Percentiles rank a stretch among this genome's conserved stretches.
phyloP scores from a whole-genome alignment of 2,329 filamentous ascomycete species.

The Annulohypoxylon truncatum region DNA sequence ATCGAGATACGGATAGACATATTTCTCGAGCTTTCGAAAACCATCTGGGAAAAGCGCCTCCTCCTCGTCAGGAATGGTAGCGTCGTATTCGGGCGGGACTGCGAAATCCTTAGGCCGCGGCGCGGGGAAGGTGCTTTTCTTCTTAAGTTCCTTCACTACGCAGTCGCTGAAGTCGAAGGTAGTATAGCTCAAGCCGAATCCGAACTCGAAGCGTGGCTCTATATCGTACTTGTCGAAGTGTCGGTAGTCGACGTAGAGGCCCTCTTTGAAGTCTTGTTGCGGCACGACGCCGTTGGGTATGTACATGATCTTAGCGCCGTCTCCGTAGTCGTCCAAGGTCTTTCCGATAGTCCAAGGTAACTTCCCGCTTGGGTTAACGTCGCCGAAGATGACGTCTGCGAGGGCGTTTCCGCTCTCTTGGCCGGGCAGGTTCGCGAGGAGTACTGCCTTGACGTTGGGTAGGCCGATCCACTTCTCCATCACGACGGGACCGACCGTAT shows the following conservation, averaged over 20 bases:
- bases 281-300: constrained; percentile 75
- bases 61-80: constrained; percentile 64
- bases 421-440: constrained; percentile 87
- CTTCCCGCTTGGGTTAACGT: constrained; percentile 81
- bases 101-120: constrained; percentile 56
- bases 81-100: constrained; percentile 65
- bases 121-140: constrained; percentile 58
- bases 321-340: constrained; percentile 79
- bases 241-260: constrained; percentile 89
- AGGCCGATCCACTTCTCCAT: constrained; percentile 84
- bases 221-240: constrained; percentile 84
- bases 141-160: constrained; percentile 58
- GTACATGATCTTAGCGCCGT: constrained; percentile 75
- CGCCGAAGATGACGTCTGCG: constrained; percentile 81
- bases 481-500: constrained; percentile 85
- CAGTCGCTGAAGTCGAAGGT: constrained; percentile 72
- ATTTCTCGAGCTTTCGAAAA: constrained; percentile 73
- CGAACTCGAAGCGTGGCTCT: constrained; percentile 84
- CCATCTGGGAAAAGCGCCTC: constrained; percentile 70
- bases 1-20: constrained; percentile 78
- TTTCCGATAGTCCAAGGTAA: constrained; percentile 90
- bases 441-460: constrained; percentile 79
- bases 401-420: constrained; percentile 88
- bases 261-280: constrained; percentile 86
- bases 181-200: constrained; percentile 86